These are phyloP conservation scores for Myrmaecium sp. DNA, from an alignment of 2,329 filamentous ascomycete species.

Conservation along the genomic window DNA sequence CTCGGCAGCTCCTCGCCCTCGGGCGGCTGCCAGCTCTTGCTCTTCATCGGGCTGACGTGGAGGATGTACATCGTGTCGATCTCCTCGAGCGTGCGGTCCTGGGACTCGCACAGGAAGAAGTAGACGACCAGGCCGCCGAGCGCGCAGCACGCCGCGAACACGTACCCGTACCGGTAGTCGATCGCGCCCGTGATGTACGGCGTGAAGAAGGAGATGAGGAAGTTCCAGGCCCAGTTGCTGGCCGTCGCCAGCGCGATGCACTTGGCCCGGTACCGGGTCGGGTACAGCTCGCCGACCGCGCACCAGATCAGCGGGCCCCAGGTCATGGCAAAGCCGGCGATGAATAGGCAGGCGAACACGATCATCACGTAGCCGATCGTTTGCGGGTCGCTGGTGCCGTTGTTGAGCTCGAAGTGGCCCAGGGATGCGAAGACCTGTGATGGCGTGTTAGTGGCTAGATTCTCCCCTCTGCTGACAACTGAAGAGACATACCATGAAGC, in stretches of 20 bases:
- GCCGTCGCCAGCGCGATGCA: conserved; percentile 23
- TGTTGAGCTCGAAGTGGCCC: conserved; percentile 20
- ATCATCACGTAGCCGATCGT: conserved; percentile 17
- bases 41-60: conserved; percentile 40
- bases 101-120: conserved; percentile 22
- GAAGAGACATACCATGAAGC: conserved; percentile 41
- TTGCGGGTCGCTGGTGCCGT: conserved; percentile 8
- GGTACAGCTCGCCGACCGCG: conserved; percentile 19
- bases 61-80: conserved; percentile 42
- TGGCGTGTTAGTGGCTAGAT: background rate
- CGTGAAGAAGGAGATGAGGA: conserved; percentile 36
- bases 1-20: conserved; percentile 18
- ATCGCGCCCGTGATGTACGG: conserved; percentile 13
- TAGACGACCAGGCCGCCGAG: conserved; percentile 17
- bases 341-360: conserved; percentile 20
- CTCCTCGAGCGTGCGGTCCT: conserved; percentile 21
- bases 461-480: too few species aligned
- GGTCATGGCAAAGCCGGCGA: conserved; percentile 18
- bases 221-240: conserved; percentile 17
- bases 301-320: conserved; percentile 17
- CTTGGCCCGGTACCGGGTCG: conserved; percentile 15
- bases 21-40: conserved; percentile 31
- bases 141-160: conserved; percentile 21
- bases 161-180: conserved; percentile 22
- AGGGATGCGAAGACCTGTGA: conserved; percentile 26